Base-by-base conservation (phyloP, 179 eudicot genomes). In the Carnegiea gigantea region DNA sequence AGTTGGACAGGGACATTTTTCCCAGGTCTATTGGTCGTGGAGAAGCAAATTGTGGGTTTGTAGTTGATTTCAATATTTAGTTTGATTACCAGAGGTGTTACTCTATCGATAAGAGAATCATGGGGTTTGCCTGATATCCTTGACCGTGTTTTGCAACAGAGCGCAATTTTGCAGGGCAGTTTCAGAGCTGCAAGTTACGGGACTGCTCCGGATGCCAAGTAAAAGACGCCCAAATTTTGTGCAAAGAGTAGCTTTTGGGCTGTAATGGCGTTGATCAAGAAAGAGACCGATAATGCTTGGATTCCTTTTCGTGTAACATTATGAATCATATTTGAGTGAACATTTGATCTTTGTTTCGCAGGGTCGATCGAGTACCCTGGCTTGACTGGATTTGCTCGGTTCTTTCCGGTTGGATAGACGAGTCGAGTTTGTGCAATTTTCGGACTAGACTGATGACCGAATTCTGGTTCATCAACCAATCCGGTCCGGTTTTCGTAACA, bases 211-310 rank as follows among this genome's bases (percentile, higher is more conserved):
- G 77, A 93, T 95, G 98, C 98, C 98, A 24, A 91, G 91, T 86
- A 95, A 95, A 87, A 88, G 98, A 80, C 95, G 98, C n/a, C 94
- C 97, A 30, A 94, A 95, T 85, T 94, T 82, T 86, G 95, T 95
- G 85, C 98, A 92, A 84, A 95, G 95, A 85, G 91, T 91, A 85
- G 97, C 92, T 28, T 93, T 93, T 82, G 98, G 93, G 73, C 77
- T 92, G 76, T 95, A 83, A 80, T 23, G 10, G 13, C 78, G 18
- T 12, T 65, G 2, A 3, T 24, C 33, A 20, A 15, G 62, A 62
- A 9, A 23, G 68, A 62, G 18, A n/a, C 38, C 26, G 9, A 10
- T 24, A 33, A 65, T 26, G 17, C 71, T 26, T 0, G 44, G 0
- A 40, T 40, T 40, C 9, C 44, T 40, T 38, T 38, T 18, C 26